Percentiles rank a stretch among this genome's conserved stretches.
These are phyloP conservation scores for Physcomitrellopsis africana DNA, from an alignment of 225 moss, liverwort and hornwort genomes.

Conservation along the genomic window DNA sequence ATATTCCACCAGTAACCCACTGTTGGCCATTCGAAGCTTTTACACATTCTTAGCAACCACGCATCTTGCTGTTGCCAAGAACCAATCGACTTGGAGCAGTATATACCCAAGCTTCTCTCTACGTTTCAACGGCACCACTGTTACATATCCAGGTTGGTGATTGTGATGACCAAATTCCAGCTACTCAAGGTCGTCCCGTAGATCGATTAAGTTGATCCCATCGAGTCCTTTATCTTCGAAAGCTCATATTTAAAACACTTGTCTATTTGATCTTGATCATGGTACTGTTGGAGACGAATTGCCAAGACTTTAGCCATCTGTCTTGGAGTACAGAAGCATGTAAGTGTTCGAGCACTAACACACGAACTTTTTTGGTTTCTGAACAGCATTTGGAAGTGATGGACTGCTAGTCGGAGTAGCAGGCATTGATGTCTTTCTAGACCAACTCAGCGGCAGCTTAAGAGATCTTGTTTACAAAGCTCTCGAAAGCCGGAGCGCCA, in stretches of 20 bases:
- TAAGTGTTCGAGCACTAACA: no score
- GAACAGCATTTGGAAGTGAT: slow-evolving; percentile 18
- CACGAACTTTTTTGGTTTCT: no score
- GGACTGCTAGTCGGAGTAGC: slow-evolving; percentile 17
- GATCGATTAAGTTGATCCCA: no score
- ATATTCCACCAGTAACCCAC: slow-evolving; percentile 16
- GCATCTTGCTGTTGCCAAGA: slow-evolving; percentile 12
- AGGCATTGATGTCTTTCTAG: slow-evolving; percentile 7
- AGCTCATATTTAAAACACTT: no score
- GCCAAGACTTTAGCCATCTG: no score
- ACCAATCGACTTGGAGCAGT: slow-evolving; percentile 16
- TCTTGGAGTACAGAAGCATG: no score
- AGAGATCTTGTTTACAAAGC: not conserved
- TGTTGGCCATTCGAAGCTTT: slow-evolving; percentile 21
- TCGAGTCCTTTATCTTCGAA: no score
- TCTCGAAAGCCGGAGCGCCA: not conserved
- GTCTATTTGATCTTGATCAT: no score
- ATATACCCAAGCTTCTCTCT: not conserved
- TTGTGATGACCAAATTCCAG: not conserved
- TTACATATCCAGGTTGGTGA: slow-evolving; percentile 19
- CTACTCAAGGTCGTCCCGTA: no score
- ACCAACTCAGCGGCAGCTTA: not conserved
- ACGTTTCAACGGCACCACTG: not conserved
- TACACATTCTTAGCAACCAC: slow-evolving; percentile 22
- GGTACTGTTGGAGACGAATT: no score